Base-by-base conservation (phyloP, 768 basidiomycete genomes). In the Lactifluus subvellereus region DNA sequence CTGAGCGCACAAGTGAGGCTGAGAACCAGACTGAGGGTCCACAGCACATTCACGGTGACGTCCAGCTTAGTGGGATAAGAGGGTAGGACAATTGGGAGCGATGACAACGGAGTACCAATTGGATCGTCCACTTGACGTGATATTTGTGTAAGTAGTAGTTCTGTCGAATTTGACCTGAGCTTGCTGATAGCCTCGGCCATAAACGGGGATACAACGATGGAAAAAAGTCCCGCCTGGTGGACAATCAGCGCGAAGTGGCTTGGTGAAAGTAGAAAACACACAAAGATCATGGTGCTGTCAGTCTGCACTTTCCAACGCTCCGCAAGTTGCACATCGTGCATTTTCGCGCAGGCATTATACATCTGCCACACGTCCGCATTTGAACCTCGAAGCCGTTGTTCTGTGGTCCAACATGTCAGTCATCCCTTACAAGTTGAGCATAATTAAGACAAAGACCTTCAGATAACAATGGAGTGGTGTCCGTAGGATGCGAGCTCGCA, bases 11-110 rank as follows among this genome's bases (percentile, higher is more conserved):
- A 65, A 14, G 48, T 35, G 22, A 66, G 42, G 30, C 62, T 55
- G 40, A 59, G 57, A 18, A 40, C 11, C 40, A 66, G 42, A 22
- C 64, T 66, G 53, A 66, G 52, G 3, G 54, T 18, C 65, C 65
- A 66, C 14, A 66, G 22, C 35, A 50, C 52, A 37, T 55, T 54
- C 43, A 49, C 45, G n/a, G 61, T 54, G 4, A 65, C 6, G 37
- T 47, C 47, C 2, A 59, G 52, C 4, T 27, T 4, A 4, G 20
- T 49, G 37, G 57, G 62, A 3, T 14, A 16, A 35, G 47, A 37
- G 45, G 38, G 13, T 7, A 27, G 14, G 32, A 54, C 7, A 49
- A 16, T 30, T 3, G 27, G 38, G 32, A 22, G 13, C n/a, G 54
- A 38, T 27, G 38, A 10, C n/a, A 35, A 22, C 4, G 51, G 6